Evolutionary conservation across 2,329 filamentous ascomycete genomes (phyloP).

Genomic region (Beauveria varroae): DNA sequence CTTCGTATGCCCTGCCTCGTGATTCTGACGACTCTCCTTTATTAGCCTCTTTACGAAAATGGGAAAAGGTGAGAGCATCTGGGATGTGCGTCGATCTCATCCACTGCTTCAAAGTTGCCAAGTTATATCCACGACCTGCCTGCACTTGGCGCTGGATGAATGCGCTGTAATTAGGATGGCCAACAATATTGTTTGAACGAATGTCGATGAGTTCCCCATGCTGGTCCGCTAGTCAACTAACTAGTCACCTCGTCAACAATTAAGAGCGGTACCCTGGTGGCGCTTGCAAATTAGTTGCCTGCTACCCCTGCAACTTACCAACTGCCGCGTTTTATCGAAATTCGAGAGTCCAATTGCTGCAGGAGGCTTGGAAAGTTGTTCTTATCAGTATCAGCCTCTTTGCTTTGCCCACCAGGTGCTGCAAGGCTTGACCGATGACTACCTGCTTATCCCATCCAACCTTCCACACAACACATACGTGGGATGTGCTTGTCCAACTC

Average conservation of each 20-base stretch:
- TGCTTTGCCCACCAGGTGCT: not conserved
- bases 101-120: not conserved
- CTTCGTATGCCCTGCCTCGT: not conserved
- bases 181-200: not conserved
- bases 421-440: not conserved
- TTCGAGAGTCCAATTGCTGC: not conserved
- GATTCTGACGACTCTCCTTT: not conserved
- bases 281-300: not conserved
- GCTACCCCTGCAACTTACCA: not conserved
- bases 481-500: not conserved
- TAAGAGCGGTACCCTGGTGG: not conserved
- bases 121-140: not conserved
- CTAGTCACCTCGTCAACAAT: too few relatives aligned
- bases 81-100: not conserved
- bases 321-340: conserved; percentile 3
- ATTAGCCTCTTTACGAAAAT: not conserved
- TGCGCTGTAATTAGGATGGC: not conserved
- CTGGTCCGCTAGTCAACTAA: not conserved
- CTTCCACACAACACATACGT: not conserved
- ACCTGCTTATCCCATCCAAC: not conserved
- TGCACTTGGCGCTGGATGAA: not conserved
- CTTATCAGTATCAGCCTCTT: not conserved
- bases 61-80: not conserved
- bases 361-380: not conserved
- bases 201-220: not conserved